A percentile compares a stretch with the other conserved stretches of the same genome.
phyloP scores from a whole-genome alignment of 75 land plant species.

The Pinus taeda region DNA sequence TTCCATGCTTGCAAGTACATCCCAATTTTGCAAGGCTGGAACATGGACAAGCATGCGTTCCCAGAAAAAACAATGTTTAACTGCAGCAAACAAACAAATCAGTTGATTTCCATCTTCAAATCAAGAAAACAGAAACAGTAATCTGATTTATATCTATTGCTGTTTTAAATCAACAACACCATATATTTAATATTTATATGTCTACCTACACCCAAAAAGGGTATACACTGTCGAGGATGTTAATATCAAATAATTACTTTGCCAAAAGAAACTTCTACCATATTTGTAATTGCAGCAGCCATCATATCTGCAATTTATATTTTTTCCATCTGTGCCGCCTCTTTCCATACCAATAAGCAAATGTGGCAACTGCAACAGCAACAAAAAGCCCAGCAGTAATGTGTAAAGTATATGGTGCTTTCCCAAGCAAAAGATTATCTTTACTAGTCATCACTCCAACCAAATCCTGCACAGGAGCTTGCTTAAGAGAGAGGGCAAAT shows the following conservation, averaged over 20 bases:
- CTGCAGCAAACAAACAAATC: not conserved
- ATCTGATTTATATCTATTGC: not conserved
- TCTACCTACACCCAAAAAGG: not conserved
- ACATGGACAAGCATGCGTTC: not conserved
- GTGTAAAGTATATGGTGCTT: conserved; percentile 42
- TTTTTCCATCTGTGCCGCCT: conserved; percentile 50
- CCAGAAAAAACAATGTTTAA: not conserved
- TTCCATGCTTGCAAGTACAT: not conserved
- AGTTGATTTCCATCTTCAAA: not conserved
- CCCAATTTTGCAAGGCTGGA: not conserved
- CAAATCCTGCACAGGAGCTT: conserved; percentile 12
- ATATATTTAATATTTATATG: not conserved
- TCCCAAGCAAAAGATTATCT: conserved; percentile 17
- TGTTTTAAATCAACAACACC: not conserved
- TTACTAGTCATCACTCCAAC: conserved; percentile 1
- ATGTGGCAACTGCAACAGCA: conserved; percentile 55
- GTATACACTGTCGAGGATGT: not conserved
- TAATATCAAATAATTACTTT: not conserved
- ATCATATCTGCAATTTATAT: not conserved
- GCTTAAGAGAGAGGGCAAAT: conserved; percentile 38
- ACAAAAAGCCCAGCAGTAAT: conserved; percentile 62
- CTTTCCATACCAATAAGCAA: conserved; percentile 78
- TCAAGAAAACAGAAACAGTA: not conserved
- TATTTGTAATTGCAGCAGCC: conserved; percentile 7
- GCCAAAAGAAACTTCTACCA: not conserved